These are phyloP conservation scores for Dendrocalamus latiflorus DNA, from an alignment of 202 grass and related monocot species.

Conservation along the genomic window DNA sequence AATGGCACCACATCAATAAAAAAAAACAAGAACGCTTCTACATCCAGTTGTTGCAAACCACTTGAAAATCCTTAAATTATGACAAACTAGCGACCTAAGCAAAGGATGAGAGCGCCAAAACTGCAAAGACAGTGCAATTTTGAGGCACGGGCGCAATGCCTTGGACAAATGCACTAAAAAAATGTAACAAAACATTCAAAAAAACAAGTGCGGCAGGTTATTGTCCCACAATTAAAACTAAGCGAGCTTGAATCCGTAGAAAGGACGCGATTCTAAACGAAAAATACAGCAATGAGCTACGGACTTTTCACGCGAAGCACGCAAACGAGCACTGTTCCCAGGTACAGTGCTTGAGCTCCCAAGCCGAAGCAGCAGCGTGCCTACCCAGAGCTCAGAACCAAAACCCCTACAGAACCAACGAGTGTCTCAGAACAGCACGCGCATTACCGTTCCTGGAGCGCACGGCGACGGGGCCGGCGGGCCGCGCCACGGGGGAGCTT, in stretches of 20 bases:
- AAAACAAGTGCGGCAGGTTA: neutral
- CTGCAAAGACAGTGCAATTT: neutral
- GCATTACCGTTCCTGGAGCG: slow-evolving; percentile 37
- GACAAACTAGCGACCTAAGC: neutral
- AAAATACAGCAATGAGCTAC: neutral
- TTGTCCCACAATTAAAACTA: neutral
- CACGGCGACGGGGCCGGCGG: neutral
- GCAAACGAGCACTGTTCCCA: neutral
- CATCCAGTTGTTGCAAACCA: neutral
- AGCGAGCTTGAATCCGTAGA: neutral
- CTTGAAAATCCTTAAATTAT: neutral
- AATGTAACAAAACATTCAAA: neutral
- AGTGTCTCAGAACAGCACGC: neutral
- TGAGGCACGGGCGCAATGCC: neutral
- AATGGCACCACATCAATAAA: neutral
- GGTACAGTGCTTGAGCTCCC: neutral
- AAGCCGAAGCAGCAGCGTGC: neutral
- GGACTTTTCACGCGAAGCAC: neutral
- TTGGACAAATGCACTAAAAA: neutral
- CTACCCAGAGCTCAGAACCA: neutral
- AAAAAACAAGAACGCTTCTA: neutral
- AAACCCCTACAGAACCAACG: neutral
- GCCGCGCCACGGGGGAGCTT: slow-evolving; percentile 8
- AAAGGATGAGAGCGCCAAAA: neutral
- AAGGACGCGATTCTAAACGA: neutral